Conservation (phyloP, 2,329 filamentous ascomycete genomes). For the Thelonectria blattea region DNA sequence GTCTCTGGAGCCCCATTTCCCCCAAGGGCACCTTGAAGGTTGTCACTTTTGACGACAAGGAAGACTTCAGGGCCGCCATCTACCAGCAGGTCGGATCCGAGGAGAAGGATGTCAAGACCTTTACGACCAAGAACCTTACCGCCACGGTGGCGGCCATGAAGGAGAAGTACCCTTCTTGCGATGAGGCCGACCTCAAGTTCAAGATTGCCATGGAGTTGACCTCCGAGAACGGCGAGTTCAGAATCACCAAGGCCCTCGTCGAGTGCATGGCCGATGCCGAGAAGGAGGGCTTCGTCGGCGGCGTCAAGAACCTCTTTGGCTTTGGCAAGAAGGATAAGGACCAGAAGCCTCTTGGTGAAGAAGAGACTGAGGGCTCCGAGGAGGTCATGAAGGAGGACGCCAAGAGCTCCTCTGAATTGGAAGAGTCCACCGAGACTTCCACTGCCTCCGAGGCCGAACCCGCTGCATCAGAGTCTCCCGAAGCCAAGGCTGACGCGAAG, state of each 20-base stretch:
- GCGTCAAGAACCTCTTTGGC: slow-evolving; percentile 94
- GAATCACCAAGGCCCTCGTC: slow-evolving; percentile 75
- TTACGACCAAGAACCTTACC: slow-evolving; percentile 86
- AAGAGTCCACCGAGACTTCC: slow-evolving; percentile 34
- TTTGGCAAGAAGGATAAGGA: slow-evolving; percentile 91
- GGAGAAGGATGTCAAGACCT: slow-evolving; percentile 67
- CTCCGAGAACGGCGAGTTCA: slow-evolving; percentile 77
- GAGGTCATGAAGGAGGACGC: slow-evolving; percentile 52
- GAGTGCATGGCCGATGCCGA: slow-evolving; percentile 83
- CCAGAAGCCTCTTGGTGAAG: slow-evolving; percentile 69
- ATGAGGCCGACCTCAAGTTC: slow-evolving; percentile 77
- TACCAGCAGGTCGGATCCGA: slow-evolving; percentile 70
- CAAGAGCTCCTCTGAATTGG: slow-evolving; percentile 37
- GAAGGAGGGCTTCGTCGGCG: slow-evolving; percentile 86
- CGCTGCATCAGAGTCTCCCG: slow-evolving; percentile 53
- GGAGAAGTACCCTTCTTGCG: slow-evolving; percentile 75
- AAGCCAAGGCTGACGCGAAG: slow-evolving; percentile 60
- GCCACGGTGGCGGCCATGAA: slow-evolving; percentile 79
- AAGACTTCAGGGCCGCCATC: slow-evolving; percentile 82
- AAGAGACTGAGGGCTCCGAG: slow-evolving; percentile 43
- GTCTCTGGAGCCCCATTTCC: slow-evolving; percentile 81
- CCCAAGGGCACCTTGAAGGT: slow-evolving; percentile 81
- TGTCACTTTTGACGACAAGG: slow-evolving; percentile 79
- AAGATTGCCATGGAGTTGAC: slow-evolving; percentile 78
- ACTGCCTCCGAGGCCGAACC: slow-evolving; percentile 44